Percentiles rank a stretch among this genome's conserved stretches.
Evolutionary conservation across 495 filamentous ascomycete species (phyloP).

Genomic region (Trypethelium eluteriae): DNA sequence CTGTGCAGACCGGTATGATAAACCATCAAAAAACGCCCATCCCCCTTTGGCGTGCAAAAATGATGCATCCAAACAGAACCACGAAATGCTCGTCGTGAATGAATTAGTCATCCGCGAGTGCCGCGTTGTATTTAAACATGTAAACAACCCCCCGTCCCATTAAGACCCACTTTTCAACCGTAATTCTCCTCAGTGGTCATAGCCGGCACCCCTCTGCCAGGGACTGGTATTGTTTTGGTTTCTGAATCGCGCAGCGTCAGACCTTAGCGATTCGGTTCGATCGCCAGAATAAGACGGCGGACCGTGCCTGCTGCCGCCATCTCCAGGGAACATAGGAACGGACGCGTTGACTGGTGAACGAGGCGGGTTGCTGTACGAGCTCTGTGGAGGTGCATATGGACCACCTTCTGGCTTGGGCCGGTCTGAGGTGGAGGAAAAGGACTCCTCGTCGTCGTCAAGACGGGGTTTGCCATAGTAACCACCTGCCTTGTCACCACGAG

Average conservation of each 20-base stretch:
- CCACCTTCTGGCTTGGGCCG: constrained; percentile 10
- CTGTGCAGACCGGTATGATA: background rate
- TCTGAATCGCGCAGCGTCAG: constrained; percentile 35
- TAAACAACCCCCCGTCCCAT: background rate
- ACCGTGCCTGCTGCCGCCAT: constrained; percentile 13
- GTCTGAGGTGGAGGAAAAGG: constrained; percentile 15
- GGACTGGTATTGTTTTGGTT: constrained; percentile 53
- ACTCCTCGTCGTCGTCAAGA: constrained; percentile 65
- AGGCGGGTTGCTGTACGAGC: background rate
- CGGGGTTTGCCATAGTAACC: constrained; percentile 47
- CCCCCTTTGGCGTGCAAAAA: background rate
- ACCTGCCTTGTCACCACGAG: constrained; percentile 73
- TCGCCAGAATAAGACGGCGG: constrained; percentile 5
- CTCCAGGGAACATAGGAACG: constrained; percentile 11
- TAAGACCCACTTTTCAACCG: background rate
- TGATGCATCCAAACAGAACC: constrained; percentile 3
- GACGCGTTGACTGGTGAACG: constrained; percentile 14
- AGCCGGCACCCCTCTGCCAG: constrained; percentile 61
- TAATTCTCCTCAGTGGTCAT: constrained; percentile 44
- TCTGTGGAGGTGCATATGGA: constrained; percentile 14
- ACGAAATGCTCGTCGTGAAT: background rate
- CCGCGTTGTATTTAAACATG: background rate
- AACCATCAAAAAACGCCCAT: constrained; percentile 2
- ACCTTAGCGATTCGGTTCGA: constrained; percentile 13
- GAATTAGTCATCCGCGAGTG: background rate